Percentiles rank a stretch among this genome's conserved stretches.
Evolutionary conservation across 2,329 filamentous ascomycete species (phyloP).

Genomic region (Penicillium crustosum): DNA sequence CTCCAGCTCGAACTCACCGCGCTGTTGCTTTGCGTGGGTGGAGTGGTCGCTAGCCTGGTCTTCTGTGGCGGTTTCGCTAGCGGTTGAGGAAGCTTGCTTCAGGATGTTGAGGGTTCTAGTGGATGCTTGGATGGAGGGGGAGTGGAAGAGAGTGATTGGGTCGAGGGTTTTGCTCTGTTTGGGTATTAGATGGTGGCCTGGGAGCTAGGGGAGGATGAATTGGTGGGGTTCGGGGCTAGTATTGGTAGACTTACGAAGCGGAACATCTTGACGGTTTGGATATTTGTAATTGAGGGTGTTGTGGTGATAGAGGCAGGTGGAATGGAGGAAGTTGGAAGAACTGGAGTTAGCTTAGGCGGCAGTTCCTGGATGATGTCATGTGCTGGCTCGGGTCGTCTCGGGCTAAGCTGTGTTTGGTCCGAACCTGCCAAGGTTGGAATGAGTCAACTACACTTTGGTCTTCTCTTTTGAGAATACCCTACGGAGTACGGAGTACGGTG

Average conservation of each 20-base stretch:
- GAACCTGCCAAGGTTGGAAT: background rate
- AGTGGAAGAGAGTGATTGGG: constrained; percentile 95
- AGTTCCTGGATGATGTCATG: constrained; percentile 15
- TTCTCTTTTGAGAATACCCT: background rate
- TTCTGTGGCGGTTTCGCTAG: constrained; percentile 65
- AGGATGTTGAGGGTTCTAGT: constrained; percentile 71
- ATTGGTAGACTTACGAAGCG: constrained; percentile 23
- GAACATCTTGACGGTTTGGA: constrained; percentile 23
- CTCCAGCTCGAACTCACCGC: constrained; percentile 79
- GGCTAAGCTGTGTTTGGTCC: background rate
- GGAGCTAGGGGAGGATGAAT: background rate
- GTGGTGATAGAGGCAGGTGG: background rate
- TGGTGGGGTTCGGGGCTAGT: background rate
- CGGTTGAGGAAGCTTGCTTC: constrained; percentile 74
- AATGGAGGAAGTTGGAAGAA: background rate
- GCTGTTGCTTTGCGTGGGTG: constrained; percentile 58
- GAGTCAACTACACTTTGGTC: background rate
- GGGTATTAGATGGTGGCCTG: constrained; percentile 5
- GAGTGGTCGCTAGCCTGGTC: constrained; percentile 71
- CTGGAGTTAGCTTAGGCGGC: background rate
- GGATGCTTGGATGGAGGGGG: constrained; percentile 70
- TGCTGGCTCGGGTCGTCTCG: constrained; percentile 6
- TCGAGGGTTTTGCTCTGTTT: constrained; percentile 74
- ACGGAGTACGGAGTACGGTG: too few species aligned
- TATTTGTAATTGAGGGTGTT: background rate